Evolutionary conservation across 192 early-diverging fungal genomes (phyloP), one percentile per base, ranked within the genome.

Genomic region (Paraglomus brasilianum): DNA sequence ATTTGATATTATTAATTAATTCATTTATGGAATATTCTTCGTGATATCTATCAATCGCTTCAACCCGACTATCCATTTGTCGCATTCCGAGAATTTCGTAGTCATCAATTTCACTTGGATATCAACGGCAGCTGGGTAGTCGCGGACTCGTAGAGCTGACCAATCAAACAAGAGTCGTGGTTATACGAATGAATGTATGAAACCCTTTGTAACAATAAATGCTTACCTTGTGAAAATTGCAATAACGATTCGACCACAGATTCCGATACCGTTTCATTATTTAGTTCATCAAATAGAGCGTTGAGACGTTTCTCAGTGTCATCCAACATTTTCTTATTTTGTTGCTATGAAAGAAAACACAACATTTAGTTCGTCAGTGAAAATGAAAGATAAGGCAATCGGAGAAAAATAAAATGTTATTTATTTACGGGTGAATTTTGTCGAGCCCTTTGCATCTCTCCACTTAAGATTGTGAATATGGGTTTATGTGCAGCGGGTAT

Each of bases 291-390:
- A 76, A 92, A 93, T 50, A 98, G 70, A 6, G 78, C 76, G 39
- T 87, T 82, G 39, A 98, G 66, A n/a, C 89, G 81, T 73, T 91
- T 91, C 53, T 95, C 91, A 4, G 93, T 86, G 56, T 98, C 94
- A 68, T 93, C 90, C 73, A 90, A 82, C 56, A 89, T 81, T 57
- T 87, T 80, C 69, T 88, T 88, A 70, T 91, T 85, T 21, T 80
- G 79, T n/a, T 89, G 86, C 80, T 91, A 68, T 56, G 40, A 42
- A 30, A 30, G 30, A 30, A 36, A 14, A 46, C 36, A n/a, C 15
- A 50, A 44, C 8, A 14, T 22, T 36, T 38, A 45, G 36, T 39
- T 22, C 39, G 17, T 24, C 13, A 14, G 9, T 14, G 24, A 3
- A n/a, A 8, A 36, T 48, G 22, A 21, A 17, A 14, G 5, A 53